Evolutionary conservation across 352 stramenopile genomes (phyloP).

Genomic region (Phytophthora aleatoria): DNA sequence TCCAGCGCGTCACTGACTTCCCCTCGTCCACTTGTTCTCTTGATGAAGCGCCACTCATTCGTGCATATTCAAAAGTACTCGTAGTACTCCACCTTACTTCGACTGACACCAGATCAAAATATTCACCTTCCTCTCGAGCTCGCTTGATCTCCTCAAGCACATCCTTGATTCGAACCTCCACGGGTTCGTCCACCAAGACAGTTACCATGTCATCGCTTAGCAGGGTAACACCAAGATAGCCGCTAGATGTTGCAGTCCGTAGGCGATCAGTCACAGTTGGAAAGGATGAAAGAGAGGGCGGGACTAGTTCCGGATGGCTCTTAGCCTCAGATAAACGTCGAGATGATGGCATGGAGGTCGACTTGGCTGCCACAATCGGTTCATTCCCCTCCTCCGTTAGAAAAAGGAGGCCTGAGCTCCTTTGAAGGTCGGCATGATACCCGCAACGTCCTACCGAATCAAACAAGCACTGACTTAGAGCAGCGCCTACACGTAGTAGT

Average conservation of each 20-base stretch:
- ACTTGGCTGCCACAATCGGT: slow-evolving; percentile 19
- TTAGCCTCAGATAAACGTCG: slow-evolving; percentile 14
- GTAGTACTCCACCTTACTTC: slow-evolving; percentile 18
- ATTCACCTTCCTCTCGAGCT: not conserved
- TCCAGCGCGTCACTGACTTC: slow-evolving; percentile 24
- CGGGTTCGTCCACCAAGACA: slow-evolving; percentile 2
- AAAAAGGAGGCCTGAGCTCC: slow-evolving; percentile 25
- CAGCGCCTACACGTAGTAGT: slow-evolving; percentile 9
- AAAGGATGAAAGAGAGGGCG: no score
- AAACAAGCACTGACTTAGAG: slow-evolving; percentile 26
- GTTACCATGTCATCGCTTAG: not conserved
- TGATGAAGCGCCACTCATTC: slow-evolving; percentile 24
- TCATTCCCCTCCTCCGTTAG: slow-evolving; percentile 31
- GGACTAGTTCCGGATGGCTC: no score
- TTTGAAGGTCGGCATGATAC: slow-evolving; percentile 38
- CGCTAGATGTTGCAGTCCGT: not conserved
- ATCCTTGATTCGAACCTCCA: slow-evolving; percentile 20
- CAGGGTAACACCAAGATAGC: not conserved
- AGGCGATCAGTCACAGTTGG: no score
- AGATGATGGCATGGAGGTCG: slow-evolving; percentile 4
- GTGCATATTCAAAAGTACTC: slow-evolving; percentile 17
- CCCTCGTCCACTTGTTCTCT: slow-evolving; percentile 4
- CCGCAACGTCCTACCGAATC: slow-evolving; percentile 35
- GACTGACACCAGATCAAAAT: slow-evolving; percentile 22
- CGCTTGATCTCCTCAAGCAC: slow-evolving; percentile 20